Evolutionary conservation across 495 filamentous ascomycete species (phyloP).

Genomic region (Rhypophila decipiens): DNA sequence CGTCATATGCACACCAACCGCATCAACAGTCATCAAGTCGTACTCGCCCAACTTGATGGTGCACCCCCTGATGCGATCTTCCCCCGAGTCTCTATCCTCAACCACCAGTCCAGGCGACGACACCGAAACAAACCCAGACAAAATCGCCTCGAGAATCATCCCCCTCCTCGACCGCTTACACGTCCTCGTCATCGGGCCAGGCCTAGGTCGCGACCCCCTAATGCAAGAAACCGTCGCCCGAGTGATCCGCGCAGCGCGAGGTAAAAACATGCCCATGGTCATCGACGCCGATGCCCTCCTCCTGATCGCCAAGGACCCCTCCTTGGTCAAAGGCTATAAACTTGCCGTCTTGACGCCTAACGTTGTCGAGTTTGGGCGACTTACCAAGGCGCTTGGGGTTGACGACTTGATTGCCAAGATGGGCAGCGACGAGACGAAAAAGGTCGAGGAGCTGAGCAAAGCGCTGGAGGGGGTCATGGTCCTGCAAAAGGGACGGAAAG

Average conservation of each 20-base stretch:
- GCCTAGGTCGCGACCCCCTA: conserved; percentile 78
- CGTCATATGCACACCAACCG: conserved; percentile 89
- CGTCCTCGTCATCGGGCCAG: conserved; percentile 89
- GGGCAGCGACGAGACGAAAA: conserved; percentile 42
- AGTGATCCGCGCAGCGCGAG: conserved; percentile 74
- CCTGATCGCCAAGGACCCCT: conserved; percentile 67
- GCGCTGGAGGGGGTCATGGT: conserved; percentile 85
- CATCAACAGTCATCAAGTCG: conserved; percentile 85
- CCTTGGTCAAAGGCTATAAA: conserved; percentile 70
- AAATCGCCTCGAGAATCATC: conserved; percentile 65
- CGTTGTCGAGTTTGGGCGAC: conserved; percentile 80
- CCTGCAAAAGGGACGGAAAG: conserved; percentile 80
- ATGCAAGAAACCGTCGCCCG: conserved; percentile 81
- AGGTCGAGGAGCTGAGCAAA: conserved; percentile 66
- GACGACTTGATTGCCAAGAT: conserved; percentile 32
- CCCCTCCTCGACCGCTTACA: conserved; percentile 79
- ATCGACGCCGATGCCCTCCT: conserved; percentile 87
- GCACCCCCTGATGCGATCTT: conserved; percentile 87
- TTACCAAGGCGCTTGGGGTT: conserved; percentile 59
- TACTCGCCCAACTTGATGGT: conserved; percentile 99
- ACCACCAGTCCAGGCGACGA: conserved; percentile 35
- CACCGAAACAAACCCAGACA: conserved; percentile 43
- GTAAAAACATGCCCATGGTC: conserved; percentile 70
- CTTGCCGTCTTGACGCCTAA: conserved; percentile 92
- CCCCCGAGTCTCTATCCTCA: conserved; percentile 32